phyloP scores from a whole-genome alignment of 2,329 filamentous ascomycete genomes.

The Mycosphaerella sp. region DNA sequence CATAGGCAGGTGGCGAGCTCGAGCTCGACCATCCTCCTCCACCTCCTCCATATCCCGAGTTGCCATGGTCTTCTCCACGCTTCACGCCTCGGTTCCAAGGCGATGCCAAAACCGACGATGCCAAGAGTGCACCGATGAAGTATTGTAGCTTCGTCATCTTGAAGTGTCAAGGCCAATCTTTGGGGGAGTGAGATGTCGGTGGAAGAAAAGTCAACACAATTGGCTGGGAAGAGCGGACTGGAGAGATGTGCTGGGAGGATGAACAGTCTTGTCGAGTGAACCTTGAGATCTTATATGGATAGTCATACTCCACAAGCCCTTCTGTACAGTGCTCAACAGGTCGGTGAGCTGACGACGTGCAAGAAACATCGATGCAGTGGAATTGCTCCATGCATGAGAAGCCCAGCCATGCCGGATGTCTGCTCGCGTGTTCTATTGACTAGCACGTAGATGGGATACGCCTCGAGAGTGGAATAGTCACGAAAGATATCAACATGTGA shows the following conservation, averaged over 20 bases:
- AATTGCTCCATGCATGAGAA: not conserved
- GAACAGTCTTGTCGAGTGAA: not conserved
- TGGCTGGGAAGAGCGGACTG: no score
- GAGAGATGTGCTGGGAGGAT: not conserved
- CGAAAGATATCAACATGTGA: not conserved
- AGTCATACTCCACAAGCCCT: not conserved
- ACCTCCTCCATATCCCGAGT: not conserved
- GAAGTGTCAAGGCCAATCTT: not conserved
- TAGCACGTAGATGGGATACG: not conserved
- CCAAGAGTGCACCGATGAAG: not conserved
- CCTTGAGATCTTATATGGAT: not conserved
- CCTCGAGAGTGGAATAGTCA: not conserved
- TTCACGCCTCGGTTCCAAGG: not conserved
- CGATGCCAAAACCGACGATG: not conserved
- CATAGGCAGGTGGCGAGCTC: not conserved
- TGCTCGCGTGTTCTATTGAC: not conserved
- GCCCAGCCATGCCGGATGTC: not conserved
- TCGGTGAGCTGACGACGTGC: not conserved
- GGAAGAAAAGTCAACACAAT: no score
- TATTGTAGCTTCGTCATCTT: not conserved
- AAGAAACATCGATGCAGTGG: not conserved
- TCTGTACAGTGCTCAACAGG: not conserved
- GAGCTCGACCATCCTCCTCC: not conserved
- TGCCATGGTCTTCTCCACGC: not conserved
- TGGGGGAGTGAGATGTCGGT: not conserved